Percentiles rank a stretch among this genome's conserved stretches.
Evolutionary conservation across 768 basidiomycete genomes (phyloP).

Genomic region (Tubosaeta brunneosetosa): DNA sequence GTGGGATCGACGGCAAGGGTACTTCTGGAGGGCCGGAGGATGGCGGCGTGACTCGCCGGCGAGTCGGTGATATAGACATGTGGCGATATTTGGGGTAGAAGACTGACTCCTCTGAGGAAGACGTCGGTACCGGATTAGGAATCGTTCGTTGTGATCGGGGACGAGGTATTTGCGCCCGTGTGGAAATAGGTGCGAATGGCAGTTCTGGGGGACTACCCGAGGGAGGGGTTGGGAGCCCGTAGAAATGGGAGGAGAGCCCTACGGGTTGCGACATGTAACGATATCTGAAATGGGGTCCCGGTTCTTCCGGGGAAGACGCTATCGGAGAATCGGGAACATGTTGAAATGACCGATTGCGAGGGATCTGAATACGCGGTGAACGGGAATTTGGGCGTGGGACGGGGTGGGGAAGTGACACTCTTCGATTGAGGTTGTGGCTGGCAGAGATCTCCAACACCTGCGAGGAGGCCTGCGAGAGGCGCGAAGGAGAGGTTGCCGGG

Average conservation of each 20-base stretch:
- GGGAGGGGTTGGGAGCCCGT: constrained; percentile 4
- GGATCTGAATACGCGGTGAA: constrained; percentile 16
- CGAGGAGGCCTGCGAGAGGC: constrained; percentile 3
- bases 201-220: constrained; percentile 3
- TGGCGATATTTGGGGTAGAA: not conserved
- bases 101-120: constrained; percentile 11
- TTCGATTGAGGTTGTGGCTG: not conserved
- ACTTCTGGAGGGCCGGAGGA: constrained; percentile 10
- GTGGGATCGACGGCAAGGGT: constrained; percentile 23
- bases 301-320: constrained; percentile 19
- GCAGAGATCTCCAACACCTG: constrained; percentile 1
- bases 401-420: constrained; percentile 3
- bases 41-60: constrained; percentile 10
- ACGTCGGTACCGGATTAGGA: not conserved
- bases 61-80: constrained; percentile 4
- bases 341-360: constrained; percentile 2
- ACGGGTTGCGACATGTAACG: not conserved
- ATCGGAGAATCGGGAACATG: constrained; percentile 7
- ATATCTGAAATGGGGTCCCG: constrained; percentile 4
- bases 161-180: not conserved
- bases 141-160: constrained; percentile 1
- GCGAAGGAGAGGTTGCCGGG: not conserved
- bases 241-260: not conserved
- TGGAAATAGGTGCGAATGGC: not conserved
- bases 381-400: not conserved